Conservation (phyloP, 169 alveolate species). For the Plasmodium gaboni region DNA sequence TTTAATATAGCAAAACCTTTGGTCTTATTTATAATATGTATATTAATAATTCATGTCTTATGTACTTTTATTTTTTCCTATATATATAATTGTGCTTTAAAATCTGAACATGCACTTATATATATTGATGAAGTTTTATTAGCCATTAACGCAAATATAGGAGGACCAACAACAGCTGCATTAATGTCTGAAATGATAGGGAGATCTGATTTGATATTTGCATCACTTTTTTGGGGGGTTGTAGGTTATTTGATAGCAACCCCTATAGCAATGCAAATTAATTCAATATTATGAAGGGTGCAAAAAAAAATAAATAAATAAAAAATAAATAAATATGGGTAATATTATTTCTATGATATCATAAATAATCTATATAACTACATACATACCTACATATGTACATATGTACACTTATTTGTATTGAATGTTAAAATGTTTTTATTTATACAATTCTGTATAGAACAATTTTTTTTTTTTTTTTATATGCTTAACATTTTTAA, state of each 20-base stretch:
- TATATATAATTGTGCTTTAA: conserved; percentile 15
- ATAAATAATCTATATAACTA: too few species aligned
- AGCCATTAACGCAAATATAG: conserved; percentile 69
- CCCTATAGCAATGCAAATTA: conserved; percentile 13
- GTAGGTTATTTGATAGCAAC: conserved; percentile 47
- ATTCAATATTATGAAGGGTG: not conserved
- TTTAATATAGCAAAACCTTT: conserved; percentile 14
- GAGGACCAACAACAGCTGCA: conserved; percentile 67
- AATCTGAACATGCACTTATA: conserved; percentile 1
- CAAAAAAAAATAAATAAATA: not conserved
- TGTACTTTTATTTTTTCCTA: conserved; percentile 24
- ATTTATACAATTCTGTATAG: too few species aligned
- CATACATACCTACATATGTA: too few species aligned
- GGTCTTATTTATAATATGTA: conserved; percentile 13
- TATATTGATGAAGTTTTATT: conserved; percentile 42
- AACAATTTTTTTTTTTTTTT: too few species aligned
- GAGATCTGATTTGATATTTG: conserved; percentile 47
- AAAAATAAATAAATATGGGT: too few species aligned
- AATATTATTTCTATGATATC: too few species aligned
- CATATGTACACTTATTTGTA: too few species aligned
- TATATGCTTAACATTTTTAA: too few species aligned
- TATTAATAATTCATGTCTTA: conserved; percentile 19
- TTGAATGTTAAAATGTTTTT: too few species aligned
- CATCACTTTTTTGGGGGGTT: conserved; percentile 44
- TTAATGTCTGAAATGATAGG: conserved; percentile 43